Base-by-base conservation (phyloP, 202 grass and related monocot species). In the Dendrocalamus latiflorus region DNA sequence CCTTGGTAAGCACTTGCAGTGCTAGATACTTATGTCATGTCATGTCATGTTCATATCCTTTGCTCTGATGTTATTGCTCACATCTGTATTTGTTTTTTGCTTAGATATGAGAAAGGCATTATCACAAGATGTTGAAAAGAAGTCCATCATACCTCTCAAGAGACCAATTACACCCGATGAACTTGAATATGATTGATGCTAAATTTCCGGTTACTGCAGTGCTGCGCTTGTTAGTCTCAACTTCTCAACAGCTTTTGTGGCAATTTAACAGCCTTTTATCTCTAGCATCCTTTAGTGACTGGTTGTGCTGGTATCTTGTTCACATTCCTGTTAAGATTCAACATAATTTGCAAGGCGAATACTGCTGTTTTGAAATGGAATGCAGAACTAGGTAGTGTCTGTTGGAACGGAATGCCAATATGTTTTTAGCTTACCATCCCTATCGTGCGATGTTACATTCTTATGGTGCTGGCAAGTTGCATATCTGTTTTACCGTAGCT, bases 81-180 rank as follows among this genome's bases (percentile, higher is more conserved):
- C 30, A 13, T 65, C 0, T 78, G 50, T 34, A 16, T 33, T 1
- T 72, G 26, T 82, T 7, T 80, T 69, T 21, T 58, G 49, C 38
- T 74, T 47, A 98, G 96, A 98, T 90, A 98, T 98, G 96, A 90
- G 96, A 26, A 98, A 98, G 69, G 96, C 96, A 21, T 65, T 98
- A 76, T 98, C 96, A 24, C 85, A 91, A 78, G 96, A 98, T 55
- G 91, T 93, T 0, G 96, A 95, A 61, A 95, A 93, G 81, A 98
- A 98, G 65, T 98, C 96, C 54, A 89, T 95, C 58, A 90, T 98
- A 87, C 93, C 96, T 6, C 91, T 93, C 37, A 98, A 95, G 79
- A 91, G 96, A 67, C 93, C 89, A 58, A 90, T 98, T 68, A 98
- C 96, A 53, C 91, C 91, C 0, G 96, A 98, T 87, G 96, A 98